These are phyloP conservation scores for Colletotrichum nymphaeae DNA, from an alignment of 2,329 filamentous ascomycete genomes.

Conservation along the genomic window DNA sequence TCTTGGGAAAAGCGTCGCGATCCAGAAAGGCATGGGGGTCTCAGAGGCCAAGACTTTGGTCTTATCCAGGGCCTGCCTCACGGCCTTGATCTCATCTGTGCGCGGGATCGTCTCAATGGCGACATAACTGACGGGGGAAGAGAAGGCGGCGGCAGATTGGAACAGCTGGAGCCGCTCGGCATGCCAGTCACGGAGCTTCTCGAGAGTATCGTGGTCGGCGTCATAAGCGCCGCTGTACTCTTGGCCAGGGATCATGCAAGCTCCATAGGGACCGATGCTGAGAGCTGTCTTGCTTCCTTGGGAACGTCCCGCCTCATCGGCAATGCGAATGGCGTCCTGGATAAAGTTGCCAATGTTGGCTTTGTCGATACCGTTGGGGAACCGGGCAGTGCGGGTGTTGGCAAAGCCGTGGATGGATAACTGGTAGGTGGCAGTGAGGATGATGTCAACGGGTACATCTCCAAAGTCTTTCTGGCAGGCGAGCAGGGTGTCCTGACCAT, in stretches of 20 bases:
- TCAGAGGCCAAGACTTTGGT: constrained; percentile 42
- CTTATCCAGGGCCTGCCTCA: constrained; percentile 56
- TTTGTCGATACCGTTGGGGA: constrained; percentile 55
- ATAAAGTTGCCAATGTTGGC: constrained; percentile 54
- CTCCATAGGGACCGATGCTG: constrained; percentile 75
- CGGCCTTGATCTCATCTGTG: constrained; percentile 70
- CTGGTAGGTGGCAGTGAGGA: constrained; percentile 78
- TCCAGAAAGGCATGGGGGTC: constrained; percentile 63
- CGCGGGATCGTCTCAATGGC: constrained; percentile 76
- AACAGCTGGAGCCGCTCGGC: constrained; percentile 64
- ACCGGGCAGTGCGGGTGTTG: constrained; percentile 55
- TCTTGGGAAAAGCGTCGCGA: constrained; percentile 71
- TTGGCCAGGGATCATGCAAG: constrained; percentile 72
- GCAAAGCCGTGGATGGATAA: constrained; percentile 67
- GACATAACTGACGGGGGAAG: constrained; percentile 60
- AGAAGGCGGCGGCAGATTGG: constrained; percentile 48
- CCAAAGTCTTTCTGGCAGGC: constrained; percentile 68
- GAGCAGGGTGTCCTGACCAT: constrained; percentile 61
- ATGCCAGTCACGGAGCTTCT: constrained; percentile 68
- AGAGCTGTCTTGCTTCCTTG: constrained; percentile 59
- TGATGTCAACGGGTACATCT: constrained; percentile 67
- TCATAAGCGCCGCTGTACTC: constrained; percentile 75
- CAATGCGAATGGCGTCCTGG: constrained; percentile 56
- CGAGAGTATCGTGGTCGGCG: constrained; percentile 53
- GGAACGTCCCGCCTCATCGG: constrained; percentile 46